A percentile compares a stretch with the other conserved stretches of the same genome.
Conservation (phyloP, 495 filamentous ascomycete genomes). For the Parathielavia hyrcaniae region DNA sequence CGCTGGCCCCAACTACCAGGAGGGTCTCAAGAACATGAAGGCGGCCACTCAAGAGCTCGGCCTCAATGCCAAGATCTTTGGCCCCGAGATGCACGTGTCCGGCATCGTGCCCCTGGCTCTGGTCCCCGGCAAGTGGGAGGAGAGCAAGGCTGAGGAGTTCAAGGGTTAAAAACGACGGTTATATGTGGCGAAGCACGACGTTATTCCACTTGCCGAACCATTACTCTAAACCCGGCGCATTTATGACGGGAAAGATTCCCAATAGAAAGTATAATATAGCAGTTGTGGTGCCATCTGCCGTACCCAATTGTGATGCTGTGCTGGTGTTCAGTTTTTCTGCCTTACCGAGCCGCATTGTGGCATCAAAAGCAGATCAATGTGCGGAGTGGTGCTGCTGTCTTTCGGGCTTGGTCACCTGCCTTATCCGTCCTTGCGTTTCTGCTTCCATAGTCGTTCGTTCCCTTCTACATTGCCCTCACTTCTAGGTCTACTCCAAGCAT, state of each 20-base stretch:
- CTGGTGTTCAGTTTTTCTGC: too few relatives aligned
- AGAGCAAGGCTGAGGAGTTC: conserved; percentile 51
- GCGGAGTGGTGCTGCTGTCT: too few relatives aligned
- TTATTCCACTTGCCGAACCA: conserved; percentile 9
- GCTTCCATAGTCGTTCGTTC: too few relatives aligned
- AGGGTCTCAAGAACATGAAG: conserved; percentile 99
- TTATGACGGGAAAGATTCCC: conserved; percentile 6
- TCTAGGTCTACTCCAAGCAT: too few relatives aligned
- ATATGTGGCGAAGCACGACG: background rate
- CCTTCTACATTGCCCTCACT: too few relatives aligned
- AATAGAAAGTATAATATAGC: conserved; percentile 18
- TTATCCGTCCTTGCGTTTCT: too few relatives aligned
- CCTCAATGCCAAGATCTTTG: conserved; percentile 92
- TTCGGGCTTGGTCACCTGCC: too few relatives aligned
- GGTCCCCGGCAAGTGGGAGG: conserved; percentile 49
- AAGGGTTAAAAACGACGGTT: conserved; percentile 35
- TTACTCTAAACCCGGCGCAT: conserved; percentile 13
- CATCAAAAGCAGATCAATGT: too few relatives aligned
- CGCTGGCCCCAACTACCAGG: conserved; percentile 98
- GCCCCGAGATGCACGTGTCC: conserved; percentile 85
- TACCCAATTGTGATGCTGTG: background rate
- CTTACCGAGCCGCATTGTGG: too few relatives aligned
- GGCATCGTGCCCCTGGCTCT: conserved; percentile 61
- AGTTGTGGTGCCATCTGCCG: background rate
- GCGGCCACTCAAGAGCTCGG: conserved; percentile 86